A percentile compares a stretch with the other conserved stretches of the same genome.
Conservation (phyloP, 176 grass and related monocot genomes). For the Carex parvula region DNA sequence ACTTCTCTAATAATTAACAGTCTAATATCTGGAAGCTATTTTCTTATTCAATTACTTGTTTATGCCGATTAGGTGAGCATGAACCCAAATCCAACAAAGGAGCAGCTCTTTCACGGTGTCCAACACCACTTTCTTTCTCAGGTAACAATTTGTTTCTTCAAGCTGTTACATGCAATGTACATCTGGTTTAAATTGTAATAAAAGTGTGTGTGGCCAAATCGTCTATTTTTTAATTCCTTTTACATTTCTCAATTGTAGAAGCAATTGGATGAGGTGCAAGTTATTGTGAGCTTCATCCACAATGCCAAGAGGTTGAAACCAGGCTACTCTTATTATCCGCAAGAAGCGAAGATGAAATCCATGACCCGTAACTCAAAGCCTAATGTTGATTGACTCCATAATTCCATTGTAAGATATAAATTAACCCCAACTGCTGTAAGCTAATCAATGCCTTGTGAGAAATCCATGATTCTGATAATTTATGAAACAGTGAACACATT, state of each 20-base stretch:
- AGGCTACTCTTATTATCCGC: neutral
- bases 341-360: neutral
- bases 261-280: conserved; percentile 81
- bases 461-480: conserved; percentile 4
- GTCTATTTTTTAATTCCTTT: neutral
- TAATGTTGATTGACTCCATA: conserved; percentile 10
- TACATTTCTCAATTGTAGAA: conserved; percentile 38
- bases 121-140: conserved; percentile 76
- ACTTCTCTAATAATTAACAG: neutral
- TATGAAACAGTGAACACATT: neutral
- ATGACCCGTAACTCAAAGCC: neutral
- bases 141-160: conserved; percentile 33
- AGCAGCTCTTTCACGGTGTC: conserved; percentile 57
- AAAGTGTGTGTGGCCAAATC: conserved; percentile 9
- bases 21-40: neutral
- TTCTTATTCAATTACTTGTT: neutral
- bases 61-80: conserved; percentile 44
- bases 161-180: too few relatives aligned
- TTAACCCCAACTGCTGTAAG: conserved; percentile 17
- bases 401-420: conserved; percentile 26
- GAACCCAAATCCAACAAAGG: conserved; percentile 67
- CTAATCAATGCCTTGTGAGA: neutral
- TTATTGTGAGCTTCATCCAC: conserved; percentile 64
- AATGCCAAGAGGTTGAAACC: conserved; percentile 60
- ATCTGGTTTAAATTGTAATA: neutral